Evolutionary conservation across 257 asterid genomes (phyloP).

Genomic region (Perilla frutescens): DNA sequence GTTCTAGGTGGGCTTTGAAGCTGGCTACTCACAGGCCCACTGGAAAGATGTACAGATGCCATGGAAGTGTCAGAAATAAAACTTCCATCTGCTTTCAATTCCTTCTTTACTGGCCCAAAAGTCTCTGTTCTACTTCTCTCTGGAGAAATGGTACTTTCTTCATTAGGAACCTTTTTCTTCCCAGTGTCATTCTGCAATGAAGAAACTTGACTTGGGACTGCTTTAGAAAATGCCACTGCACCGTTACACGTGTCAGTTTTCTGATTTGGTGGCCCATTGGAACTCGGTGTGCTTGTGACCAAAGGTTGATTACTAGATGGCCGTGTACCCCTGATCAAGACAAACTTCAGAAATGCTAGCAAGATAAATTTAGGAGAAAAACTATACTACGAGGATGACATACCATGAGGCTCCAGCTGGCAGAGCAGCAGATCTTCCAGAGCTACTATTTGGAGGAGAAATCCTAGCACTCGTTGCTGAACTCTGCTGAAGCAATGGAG

Average conservation of each 20-base stretch:
- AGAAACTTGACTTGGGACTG: conserved; percentile 53
- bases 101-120: conserved; percentile 42
- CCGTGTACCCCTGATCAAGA: conserved; percentile 80
- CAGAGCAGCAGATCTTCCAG: conserved; percentile 85
- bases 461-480: conserved; percentile 39
- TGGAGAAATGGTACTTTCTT: conserved; percentile 44
- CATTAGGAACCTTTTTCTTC: conserved; percentile 49
- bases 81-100: conserved; percentile 44
- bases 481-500: conserved; percentile 41
- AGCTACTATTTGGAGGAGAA: conserved; percentile 81
- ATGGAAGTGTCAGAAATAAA: conserved; percentile 40
- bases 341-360: conserved; percentile 29
- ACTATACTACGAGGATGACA: conserved; percentile 27
- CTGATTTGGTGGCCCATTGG: conserved; percentile 49
- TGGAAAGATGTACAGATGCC: conserved; percentile 35
- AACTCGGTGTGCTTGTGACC: conserved; percentile 50
- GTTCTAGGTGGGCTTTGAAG: conserved; percentile 44
- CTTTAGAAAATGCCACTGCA: conserved; percentile 51
- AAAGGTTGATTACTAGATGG: conserved; percentile 55
- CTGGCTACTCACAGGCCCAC: conserved; percentile 46
- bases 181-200: conserved; percentile 49
- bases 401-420: conserved; percentile 98
- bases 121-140: conserved; percentile 44
- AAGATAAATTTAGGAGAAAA: conserved; percentile 15
- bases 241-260: conserved; percentile 49